Evolutionary conservation across 75 land plant species (phyloP).

Genomic region (Pinus albicaulis): DNA sequence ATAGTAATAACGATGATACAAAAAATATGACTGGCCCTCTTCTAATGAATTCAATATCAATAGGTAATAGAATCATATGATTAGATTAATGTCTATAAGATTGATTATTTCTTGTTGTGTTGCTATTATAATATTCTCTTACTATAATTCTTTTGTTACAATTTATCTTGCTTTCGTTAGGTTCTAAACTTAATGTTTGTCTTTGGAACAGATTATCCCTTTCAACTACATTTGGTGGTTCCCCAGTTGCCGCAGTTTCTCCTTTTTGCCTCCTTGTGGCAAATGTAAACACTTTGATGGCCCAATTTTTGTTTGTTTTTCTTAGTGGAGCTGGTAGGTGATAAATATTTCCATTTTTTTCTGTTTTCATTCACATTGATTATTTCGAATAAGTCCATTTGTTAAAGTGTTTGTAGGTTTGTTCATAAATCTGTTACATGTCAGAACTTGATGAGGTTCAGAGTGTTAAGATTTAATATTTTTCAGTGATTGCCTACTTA

Average conservation of each 20-base stretch:
- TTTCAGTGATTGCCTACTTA: neutral
- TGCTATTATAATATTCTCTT: too few species aligned
- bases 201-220: too few species aligned
- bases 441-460: neutral
- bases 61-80: too few species aligned
- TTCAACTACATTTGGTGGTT: slow-evolving; percentile 54
- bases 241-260: slow-evolving; percentile 42
- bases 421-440: neutral
- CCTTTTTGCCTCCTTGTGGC: slow-evolving; percentile 47
- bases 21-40: too few species aligned
- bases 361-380: neutral
- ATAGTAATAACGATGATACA: too few species aligned
- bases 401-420: neutral
- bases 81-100: too few species aligned
- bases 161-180: too few species aligned
- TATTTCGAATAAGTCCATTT: neutral
- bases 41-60: too few species aligned
- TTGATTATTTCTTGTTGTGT: too few species aligned
- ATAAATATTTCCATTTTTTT: too few species aligned
- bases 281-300: slow-evolving; percentile 50
- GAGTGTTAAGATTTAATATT: neutral
- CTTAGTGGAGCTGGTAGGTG: slow-evolving; percentile 60
- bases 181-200: too few species aligned
- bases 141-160: too few species aligned
- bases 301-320: slow-evolving; percentile 52